Base-by-base conservation (phyloP, 208 protist genomes). In the Kentomonas sorsogonicus region DNA sequence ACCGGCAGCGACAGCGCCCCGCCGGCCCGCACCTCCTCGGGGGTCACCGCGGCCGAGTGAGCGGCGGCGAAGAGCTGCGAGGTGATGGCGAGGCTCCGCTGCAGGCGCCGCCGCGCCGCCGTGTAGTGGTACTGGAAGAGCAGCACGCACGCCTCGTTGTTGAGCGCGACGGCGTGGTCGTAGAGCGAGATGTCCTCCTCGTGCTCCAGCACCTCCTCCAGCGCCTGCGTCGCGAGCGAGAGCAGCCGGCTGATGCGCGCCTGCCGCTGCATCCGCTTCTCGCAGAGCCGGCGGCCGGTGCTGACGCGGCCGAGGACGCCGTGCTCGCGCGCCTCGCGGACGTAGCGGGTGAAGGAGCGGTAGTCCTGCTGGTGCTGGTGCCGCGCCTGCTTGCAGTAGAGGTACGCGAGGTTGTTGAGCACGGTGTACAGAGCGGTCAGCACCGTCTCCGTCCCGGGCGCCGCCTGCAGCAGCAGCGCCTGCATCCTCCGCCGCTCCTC, bases 161-260 rank as follows among this genome's bases (percentile, higher is more conserved):
- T 75, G 31, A 77, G 65, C 27, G 74, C 74, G 20, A 69, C 69
- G 5, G 69, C 74, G 60, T 69, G 69, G 54, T 77, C 69, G 45
- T 77, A 66, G 1, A 72, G 61, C 2, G 70, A 55, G 41, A 60
- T 55, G 16, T 29, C 46, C 1, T 31, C 40, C 0, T 67, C 73
- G 3, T 74, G 62, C 29, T 22, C 40, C 9, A 80, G 23, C 2
- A 69, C 60, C 2, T 60, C 34, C 15, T 62, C 63, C n/a, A 71
- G 52, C 16, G 65, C 53, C 10, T 43, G 44, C 5, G 33, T n/a
- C n/a, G n/a, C n/a, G n/a, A n/a, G n/a, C n/a, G n/a, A n/a, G n/a
- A n/a, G n/a, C n/a, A n/a, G n/a, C 33, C 7, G 33, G 33, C 33
- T 36, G 33, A 11, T 36, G 5, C 33, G 33, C 33, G 7, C 5